Evolutionary conservation across 106 monocot genomes (phyloP).

Genomic region (Alisma plantagoaquatica): DNA sequence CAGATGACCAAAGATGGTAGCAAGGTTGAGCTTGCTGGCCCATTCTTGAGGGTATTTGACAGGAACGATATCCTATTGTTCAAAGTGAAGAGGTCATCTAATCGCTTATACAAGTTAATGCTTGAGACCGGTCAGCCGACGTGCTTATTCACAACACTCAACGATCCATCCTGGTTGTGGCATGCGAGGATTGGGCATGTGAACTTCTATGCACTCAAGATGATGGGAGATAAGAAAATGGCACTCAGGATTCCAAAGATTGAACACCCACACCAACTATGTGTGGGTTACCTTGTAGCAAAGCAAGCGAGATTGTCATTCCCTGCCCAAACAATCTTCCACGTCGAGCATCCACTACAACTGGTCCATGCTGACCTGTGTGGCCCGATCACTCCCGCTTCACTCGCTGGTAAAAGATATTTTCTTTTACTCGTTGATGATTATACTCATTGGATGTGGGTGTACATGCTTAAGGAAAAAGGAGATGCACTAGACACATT

Average conservation of each 20-base stretch:
- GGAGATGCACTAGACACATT: not conserved
- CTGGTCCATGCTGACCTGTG: slow-evolving; percentile 5
- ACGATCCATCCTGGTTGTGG: no score
- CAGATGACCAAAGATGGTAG: not conserved
- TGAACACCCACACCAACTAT: not conserved
- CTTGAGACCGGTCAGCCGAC: not conserved
- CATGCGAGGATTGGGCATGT: not conserved
- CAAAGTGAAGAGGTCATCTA: not conserved
- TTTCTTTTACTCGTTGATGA: slow-evolving; percentile 5
- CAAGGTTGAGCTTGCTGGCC: not conserved
- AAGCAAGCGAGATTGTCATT: slow-evolving; percentile 11
- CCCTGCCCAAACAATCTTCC: slow-evolving; percentile 1
- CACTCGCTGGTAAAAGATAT: slow-evolving; percentile 1
- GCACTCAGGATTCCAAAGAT: not conserved
- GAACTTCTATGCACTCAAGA: not conserved
- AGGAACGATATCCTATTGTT: not conserved
- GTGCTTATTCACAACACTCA: not conserved
- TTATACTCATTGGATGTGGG: slow-evolving; percentile 2
- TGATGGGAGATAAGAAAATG: not conserved
- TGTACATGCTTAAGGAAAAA: not conserved
- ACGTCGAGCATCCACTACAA: slow-evolving; percentile 3
- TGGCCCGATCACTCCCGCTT: slow-evolving; percentile 4
- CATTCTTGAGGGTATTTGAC: not conserved
- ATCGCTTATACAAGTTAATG: not conserved
- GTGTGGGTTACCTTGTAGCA: not conserved